Percentiles rank a stretch among this genome's conserved stretches.
These are phyloP conservation scores for Hymenoscyphus scutula DNA, from an alignment of 2,329 filamentous ascomycete species.

Conservation along the genomic window DNA sequence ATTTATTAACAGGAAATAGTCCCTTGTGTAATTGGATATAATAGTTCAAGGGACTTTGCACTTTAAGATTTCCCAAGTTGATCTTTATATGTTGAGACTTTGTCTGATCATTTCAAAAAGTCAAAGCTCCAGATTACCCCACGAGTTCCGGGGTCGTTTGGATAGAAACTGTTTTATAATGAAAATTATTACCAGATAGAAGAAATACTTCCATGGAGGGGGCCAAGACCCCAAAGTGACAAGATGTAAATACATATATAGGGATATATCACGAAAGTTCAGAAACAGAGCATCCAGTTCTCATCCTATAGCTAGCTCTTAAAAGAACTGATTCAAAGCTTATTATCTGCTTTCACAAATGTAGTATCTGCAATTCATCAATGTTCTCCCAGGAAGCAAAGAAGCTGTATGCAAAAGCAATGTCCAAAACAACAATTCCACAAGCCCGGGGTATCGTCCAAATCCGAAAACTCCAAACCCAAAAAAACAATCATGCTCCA, in stretches of 20 bases:
- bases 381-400: background rate
- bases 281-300: background rate
- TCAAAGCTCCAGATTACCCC: background rate
- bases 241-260: background rate
- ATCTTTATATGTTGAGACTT: background rate
- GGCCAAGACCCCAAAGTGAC: background rate
- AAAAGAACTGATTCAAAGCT: background rate
- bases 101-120: background rate
- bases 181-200: background rate
- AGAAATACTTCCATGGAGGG: background rate
- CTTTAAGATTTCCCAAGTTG: background rate
- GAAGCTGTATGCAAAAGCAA: background rate
- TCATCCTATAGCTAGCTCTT: background rate
- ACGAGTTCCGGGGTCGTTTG: background rate
- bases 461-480: slow-evolving; percentile 1
- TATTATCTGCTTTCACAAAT: background rate
- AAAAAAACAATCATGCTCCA: background rate
- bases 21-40: no score
- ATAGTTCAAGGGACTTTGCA: background rate
- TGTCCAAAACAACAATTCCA: background rate
- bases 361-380: background rate
- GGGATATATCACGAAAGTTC: background rate
- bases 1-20: no score
- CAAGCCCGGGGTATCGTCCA: slow-evolving; percentile 8
- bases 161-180: background rate